These are phyloP conservation scores for Coemansia sp. DNA, from an alignment of 192 early-diverging fungal genomes.

Conservation along the genomic window DNA sequence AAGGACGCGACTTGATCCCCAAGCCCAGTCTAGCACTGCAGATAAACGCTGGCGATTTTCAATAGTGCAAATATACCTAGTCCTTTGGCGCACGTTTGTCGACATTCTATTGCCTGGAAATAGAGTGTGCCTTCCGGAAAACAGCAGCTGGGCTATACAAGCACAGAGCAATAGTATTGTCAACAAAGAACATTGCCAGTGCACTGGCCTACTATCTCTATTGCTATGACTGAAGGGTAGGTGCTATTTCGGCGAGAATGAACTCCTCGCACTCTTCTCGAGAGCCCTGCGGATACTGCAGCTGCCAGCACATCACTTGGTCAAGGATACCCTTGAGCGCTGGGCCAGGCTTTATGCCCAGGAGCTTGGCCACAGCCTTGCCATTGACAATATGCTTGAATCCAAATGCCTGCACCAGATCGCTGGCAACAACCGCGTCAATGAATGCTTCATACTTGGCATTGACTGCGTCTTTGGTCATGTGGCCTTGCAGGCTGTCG, in stretches of 20 bases:
- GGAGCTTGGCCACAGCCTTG: constrained; percentile 52
- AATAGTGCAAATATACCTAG: too few species aligned
- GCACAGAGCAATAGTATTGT: too few species aligned
- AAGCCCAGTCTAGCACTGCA: too few species aligned
- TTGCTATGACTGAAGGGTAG: neutral
- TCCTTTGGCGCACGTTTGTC: too few species aligned
- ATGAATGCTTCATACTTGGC: constrained; percentile 28
- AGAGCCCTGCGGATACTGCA: constrained; percentile 60
- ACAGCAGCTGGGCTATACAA: too few species aligned
- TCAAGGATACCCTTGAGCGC: constrained; percentile 57
- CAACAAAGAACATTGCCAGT: too few species aligned
- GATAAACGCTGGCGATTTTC: too few species aligned
- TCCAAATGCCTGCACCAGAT: constrained; percentile 15
- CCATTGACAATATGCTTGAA: constrained; percentile 54
- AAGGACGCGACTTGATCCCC: too few species aligned
- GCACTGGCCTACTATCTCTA: too few species aligned
- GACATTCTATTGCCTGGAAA: too few species aligned
- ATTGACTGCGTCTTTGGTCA: neutral
- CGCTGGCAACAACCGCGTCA: constrained; percentile 1
- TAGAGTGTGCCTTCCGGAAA: too few species aligned
- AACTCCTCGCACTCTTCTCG: constrained; percentile 56
- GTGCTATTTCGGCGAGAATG: constrained; percentile 22
- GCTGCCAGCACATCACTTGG: constrained; percentile 76
- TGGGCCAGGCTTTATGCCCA: constrained; percentile 72
- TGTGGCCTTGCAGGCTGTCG: constrained; percentile 18